Conservation (phyloP, 306 rosid species). For the Parietaria judaica region DNA sequence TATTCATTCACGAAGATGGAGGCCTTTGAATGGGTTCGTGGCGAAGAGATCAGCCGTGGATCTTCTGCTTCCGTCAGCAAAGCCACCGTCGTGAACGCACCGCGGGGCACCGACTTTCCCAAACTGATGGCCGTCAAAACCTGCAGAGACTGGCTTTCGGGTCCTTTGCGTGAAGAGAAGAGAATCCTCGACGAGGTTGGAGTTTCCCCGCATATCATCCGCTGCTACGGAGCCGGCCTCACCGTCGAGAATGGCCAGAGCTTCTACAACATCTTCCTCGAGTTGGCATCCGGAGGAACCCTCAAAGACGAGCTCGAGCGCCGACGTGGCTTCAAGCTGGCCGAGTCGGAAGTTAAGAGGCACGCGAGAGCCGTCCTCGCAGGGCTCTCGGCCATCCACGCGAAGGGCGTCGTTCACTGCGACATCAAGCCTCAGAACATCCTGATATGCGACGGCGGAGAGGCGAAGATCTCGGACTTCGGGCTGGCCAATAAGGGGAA, state of each 20-base stretch:
- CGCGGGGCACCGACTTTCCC: no score
- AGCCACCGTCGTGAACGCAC: no score
- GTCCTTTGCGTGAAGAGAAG: background rate
- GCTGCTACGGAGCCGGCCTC: background rate
- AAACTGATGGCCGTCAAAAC: background rate
- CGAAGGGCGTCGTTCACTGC: conserved; percentile 11
- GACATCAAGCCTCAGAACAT: conserved; percentile 13
- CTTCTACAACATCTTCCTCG: background rate
- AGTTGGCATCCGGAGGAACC: conserved; percentile 2
- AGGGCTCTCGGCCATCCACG: background rate
- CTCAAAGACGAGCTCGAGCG: background rate
- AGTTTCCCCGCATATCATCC: background rate
- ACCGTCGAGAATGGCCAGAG: background rate
- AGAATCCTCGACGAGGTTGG: background rate
- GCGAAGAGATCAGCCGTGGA: no score
- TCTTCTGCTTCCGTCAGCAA: no score
- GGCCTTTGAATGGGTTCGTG: no score
- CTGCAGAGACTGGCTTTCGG: rapidly evolving
- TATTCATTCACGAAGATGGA: no score
- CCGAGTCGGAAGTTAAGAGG: background rate
- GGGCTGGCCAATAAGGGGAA: background rate
- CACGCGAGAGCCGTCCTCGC: background rate
- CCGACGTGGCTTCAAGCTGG: background rate
- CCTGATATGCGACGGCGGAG: background rate
- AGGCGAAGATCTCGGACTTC: conserved; percentile 1